Base-by-base conservation (phyloP, 306 rosid genomes). In the Castanea crenata region DNA sequence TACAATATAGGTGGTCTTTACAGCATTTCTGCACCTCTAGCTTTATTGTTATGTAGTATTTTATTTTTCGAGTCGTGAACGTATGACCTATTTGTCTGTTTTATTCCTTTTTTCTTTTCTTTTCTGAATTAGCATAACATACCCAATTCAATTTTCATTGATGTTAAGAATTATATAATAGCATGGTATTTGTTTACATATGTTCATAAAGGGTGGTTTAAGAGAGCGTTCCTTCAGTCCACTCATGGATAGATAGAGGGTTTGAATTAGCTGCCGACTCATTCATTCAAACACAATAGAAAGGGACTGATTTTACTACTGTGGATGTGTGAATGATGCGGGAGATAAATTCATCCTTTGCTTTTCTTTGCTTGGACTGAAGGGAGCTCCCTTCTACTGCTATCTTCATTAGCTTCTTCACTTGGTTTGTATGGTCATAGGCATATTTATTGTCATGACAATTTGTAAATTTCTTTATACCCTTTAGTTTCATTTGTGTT, bases 171-270 rank as follows among this genome's bases (percentile, higher is more conserved):
- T 21, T 61, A 6, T 25, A 12, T 61, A 25, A 12, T 5, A 61
- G 10, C 46, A 71, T 2, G 19, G 19, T 2, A 4, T 7, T 3
- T 21, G 12, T 56, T 32, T 58, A 35, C 14, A 73, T 6, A n/a
- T 75, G 34, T 23, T 71, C 15, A 80, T 57, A 76, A 49, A 73
- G 68, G 80, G 78, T 80, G 19, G 92, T 74, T 75, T 71, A 88
- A 92, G 96, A 65, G 97, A 93, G 97, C 90, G n/a, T 93, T 88
- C 73, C 96, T 91, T 93, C 96, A 87, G 97, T 89, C 96, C 97
- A 93, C 97, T 88, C 96, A 93, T 84, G 87, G 97, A 84, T 35
- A 87, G 85, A 85, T 55, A 74, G 84, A 85, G 91, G 91, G 75
- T 85, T 83, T 74, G 96, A 77, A 91, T 89, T 91, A 86, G 87